These are phyloP conservation scores for Lepidopterella palustris DNA, from an alignment of 495 filamentous ascomycete genomes.

Conservation along the genomic window DNA sequence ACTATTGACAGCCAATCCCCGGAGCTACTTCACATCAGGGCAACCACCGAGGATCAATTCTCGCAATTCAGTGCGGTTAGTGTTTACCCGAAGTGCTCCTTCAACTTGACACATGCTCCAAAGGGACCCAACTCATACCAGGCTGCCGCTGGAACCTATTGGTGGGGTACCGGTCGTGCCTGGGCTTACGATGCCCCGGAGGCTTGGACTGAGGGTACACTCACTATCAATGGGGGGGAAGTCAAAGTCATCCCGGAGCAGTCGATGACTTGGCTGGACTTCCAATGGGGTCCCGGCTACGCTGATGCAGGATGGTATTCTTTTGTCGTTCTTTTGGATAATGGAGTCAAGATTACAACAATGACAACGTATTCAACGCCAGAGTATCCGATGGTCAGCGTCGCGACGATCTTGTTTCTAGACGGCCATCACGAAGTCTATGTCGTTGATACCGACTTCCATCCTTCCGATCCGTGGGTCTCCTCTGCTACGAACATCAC, in stretches of 20 bases:
- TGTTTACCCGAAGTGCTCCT: neutral
- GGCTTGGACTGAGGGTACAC: neutral
- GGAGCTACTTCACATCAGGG: neutral
- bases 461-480: neutral
- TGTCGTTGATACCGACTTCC: neutral
- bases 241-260: neutral
- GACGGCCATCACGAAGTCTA: neutral
- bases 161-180: neutral
- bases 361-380: neutral
- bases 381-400: neutral
- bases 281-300: neutral
- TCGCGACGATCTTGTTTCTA: neutral
- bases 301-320: neutral
- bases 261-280: neutral
- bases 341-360: neutral
- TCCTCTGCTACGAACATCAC: neutral
- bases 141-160: neutral
- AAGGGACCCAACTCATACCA: neutral
- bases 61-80: too few species aligned
- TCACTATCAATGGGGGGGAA: neutral
- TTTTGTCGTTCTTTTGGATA: neutral
- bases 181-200: neutral
- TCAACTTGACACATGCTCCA: neutral
- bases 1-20: neutral
- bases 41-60: neutral